Evolutionary conservation across 1,284 basidiomycete species (phyloP), one percentile per base, ranked within the genome.

Genomic region (Tilletia walkeri): DNA sequence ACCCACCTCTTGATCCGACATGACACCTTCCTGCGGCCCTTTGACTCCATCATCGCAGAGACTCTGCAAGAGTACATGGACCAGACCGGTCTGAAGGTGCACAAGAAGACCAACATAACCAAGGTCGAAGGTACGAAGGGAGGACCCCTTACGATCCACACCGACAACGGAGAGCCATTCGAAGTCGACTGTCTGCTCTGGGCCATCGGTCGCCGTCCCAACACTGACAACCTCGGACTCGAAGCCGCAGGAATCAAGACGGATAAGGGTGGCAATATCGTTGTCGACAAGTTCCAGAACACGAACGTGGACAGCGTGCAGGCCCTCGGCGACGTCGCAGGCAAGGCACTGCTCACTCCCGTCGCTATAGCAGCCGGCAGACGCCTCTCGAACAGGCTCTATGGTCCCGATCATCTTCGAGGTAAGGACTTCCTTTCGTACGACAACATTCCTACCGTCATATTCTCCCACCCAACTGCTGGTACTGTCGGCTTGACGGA

Each of bases 351-450:
- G 38, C 87, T 99, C 72, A 99, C 95, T 0, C 95, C 96, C n/a
- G 96, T 99, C 5, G 96, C 95, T 30, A 96, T 99, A 73, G 95
- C 95, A 65, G 96, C 96, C 4, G 95, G 94, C 34, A 87, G 95
- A 70, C 87, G 93, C 73, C 86, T 98, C 50, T 88, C 90, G 66
- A 99, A 98, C 86, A 87, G 96, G 67, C 85, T 99, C 67, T 99
- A 93, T 82, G 59, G 59, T 16, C 59, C 59, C 12, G 59, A 63
- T 0, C 38, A 41, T 38, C 30, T 63, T 5, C 59, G 59, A 16
- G 96, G 95, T 10, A 89, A 89, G 0, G 92, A 97, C 81, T 93
- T 94, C 85, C 88, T 98, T 74, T 88, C 87, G 81, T 99, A 99
- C 84, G 88, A 91, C 59, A 89, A 97, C 84, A 94, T 99, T 75